A percentile compares a stretch with the other conserved stretches of the same genome.
phyloP scores from a whole-genome alignment of 164 flowering plant genomes.

The Berberis vulgaris region DNA sequence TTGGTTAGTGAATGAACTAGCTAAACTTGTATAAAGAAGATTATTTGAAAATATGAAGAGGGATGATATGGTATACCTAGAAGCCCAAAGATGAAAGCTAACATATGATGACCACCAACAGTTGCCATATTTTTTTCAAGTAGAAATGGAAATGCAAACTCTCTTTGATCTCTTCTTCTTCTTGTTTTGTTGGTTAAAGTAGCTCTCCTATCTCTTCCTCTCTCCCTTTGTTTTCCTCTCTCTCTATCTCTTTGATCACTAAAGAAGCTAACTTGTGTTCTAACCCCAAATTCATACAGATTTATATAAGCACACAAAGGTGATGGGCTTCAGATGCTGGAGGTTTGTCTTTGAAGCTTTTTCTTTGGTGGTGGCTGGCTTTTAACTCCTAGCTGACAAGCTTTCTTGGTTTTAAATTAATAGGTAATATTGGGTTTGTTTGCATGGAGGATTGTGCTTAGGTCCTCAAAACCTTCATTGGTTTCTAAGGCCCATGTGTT shows the following conservation, averaged over 20 bases:
- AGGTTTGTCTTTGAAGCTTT: slow-evolving; percentile 2
- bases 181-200: too few relatives aligned
- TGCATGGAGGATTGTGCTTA: too few relatives aligned
- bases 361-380: slow-evolving; percentile 3
- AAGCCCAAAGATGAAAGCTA: too few relatives aligned
- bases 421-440: too few relatives aligned
- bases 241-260: background rate
- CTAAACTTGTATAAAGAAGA: background rate
- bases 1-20: background rate
- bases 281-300: background rate
- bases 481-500: background rate
- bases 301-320: slow-evolving; percentile 10
- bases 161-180: too few relatives aligned
- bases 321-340: slow-evolving; percentile 1
- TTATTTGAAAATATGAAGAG: background rate
- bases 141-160: too few relatives aligned
- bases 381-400: slow-evolving; percentile 1
- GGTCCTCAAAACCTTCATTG: background rate
- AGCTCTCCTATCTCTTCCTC: too few relatives aligned
- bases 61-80: too few relatives aligned
- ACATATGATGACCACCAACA: too few relatives aligned
- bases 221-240: background rate
- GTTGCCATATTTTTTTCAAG: too few relatives aligned
- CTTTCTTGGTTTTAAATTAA: background rate
- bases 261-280: background rate